A percentile compares a stretch with the other conserved stretches of the same genome.
phyloP scores from a whole-genome alignment of 2,329 filamentous ascomycete genomes.

The Claviceps africana region DNA sequence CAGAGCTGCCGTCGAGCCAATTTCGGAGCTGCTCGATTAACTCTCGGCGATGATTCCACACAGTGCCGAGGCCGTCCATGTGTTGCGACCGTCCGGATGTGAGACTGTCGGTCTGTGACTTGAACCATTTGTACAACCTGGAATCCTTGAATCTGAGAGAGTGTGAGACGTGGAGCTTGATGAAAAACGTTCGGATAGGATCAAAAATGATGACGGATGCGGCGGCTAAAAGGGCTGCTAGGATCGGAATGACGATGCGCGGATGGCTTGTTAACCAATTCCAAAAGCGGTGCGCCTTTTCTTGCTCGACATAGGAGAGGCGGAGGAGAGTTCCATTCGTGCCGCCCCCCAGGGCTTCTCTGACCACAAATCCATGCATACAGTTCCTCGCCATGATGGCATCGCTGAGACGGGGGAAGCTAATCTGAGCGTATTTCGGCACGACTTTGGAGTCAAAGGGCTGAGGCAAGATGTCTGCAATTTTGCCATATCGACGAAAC shows the following conservation, averaged over 20 bases:
- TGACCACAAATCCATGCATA: conserved; percentile 68
- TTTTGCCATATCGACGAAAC: conserved; percentile 81
- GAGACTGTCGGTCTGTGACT: conserved; percentile 46
- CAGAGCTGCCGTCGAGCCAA: conserved; percentile 77
- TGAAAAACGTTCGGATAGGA: conserved; percentile 84
- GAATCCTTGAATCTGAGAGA: conserved; percentile 63
- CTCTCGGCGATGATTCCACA: conserved; percentile 77
- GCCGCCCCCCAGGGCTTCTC: conserved; percentile 57
- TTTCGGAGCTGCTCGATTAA: conserved; percentile 70
- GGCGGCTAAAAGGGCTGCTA: conserved; percentile 69
- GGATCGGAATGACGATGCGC: conserved; percentile 67
- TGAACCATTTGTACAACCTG: conserved; percentile 66
- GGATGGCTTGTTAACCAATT: conserved; percentile 83
- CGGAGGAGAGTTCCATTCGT: conserved; percentile 63
- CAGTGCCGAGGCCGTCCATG: conserved; percentile 57
- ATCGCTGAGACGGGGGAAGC: conserved; percentile 59
- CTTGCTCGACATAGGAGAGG: conserved; percentile 68
- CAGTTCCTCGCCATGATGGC: conserved; percentile 87
- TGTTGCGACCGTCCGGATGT: conserved; percentile 47
- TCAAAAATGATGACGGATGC: conserved; percentile 85
- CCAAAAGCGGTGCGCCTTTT: conserved; percentile 65
- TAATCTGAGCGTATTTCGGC: conserved; percentile 67
- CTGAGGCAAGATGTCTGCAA: conserved; percentile 71
- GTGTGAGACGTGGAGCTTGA: conserved; percentile 73
- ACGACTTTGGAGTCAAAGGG: conserved; percentile 73